These are phyloP conservation scores for Daldinia bambusicola DNA, from an alignment of 495 filamentous ascomycete genomes.

Conservation along the genomic window DNA sequence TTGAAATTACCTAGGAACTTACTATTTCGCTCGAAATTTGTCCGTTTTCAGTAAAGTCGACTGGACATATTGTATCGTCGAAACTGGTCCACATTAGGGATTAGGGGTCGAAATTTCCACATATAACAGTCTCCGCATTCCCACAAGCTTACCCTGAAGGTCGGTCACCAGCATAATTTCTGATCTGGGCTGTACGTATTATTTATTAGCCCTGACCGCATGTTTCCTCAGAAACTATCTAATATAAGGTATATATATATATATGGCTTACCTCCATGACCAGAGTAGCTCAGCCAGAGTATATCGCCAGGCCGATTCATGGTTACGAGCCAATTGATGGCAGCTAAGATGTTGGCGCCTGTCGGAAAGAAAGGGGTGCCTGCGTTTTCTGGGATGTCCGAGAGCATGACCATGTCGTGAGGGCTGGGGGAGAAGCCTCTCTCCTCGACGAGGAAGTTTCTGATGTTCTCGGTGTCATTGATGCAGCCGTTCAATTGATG, in stretches of 20 bases:
- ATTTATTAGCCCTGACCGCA: slow-evolving; percentile 3
- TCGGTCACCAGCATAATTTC: slow-evolving; percentile 49
- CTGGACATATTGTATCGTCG: slow-evolving; percentile 67
- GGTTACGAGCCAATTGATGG: slow-evolving; percentile 66
- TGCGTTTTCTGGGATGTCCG: slow-evolving; percentile 59
- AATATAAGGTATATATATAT: too few relatives aligned
- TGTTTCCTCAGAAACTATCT: too few relatives aligned
- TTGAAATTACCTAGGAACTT: slow-evolving; percentile 4
- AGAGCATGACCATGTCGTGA: slow-evolving; percentile 65
- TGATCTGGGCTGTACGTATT: slow-evolving; percentile 53
- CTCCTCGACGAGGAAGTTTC: slow-evolving; percentile 56
- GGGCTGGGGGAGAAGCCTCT: slow-evolving; percentile 60
- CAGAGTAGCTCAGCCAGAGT: slow-evolving; percentile 67
- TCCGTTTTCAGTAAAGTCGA: slow-evolving; percentile 62
- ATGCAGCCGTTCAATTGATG: slow-evolving; percentile 66
- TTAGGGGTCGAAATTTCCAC: slow-evolving; percentile 24
- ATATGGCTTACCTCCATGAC: slow-evolving; percentile 60
- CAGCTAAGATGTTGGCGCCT: slow-evolving; percentile 64
- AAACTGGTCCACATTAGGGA: slow-evolving; percentile 51
- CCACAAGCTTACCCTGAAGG: slow-evolving; percentile 52
- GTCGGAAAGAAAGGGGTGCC: slow-evolving; percentile 64
- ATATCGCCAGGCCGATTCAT: slow-evolving; percentile 60
- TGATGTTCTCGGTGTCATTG: slow-evolving; percentile 65
- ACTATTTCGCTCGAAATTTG: slow-evolving; percentile 63
- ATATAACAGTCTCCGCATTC: slow-evolving; percentile 22